Evolutionary conservation across 306 rosid genomes (phyloP).

Genomic region (Gastrolobium villosum): DNA sequence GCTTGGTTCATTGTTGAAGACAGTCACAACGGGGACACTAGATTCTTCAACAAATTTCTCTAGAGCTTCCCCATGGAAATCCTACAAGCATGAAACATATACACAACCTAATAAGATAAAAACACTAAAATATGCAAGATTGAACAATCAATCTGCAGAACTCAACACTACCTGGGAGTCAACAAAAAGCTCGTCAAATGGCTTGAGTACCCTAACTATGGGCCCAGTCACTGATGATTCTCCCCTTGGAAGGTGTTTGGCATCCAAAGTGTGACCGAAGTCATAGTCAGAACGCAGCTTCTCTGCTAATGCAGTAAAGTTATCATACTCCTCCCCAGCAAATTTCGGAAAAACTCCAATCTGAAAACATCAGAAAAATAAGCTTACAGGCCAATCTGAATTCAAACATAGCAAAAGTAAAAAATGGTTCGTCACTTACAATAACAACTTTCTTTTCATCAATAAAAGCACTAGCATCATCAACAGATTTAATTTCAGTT

Average conservation of each 20-base stretch:
- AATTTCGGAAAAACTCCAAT: constrained; percentile 82
- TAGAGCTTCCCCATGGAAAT: constrained; percentile 70
- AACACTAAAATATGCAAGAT: background rate
- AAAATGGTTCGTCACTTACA: constrained; percentile 58
- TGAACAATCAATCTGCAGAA: constrained; percentile 2
- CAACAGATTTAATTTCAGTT: constrained; percentile 71
- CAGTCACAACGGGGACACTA: constrained; percentile 68
- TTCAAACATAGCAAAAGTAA: constrained; percentile 13
- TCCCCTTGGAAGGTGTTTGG: constrained; percentile 90
- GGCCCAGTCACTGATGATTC: constrained; percentile 86
- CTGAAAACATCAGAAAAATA: constrained; percentile 54
- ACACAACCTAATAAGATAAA: constrained; percentile 1
- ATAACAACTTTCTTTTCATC: constrained; percentile 70
- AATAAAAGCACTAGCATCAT: constrained; percentile 66
- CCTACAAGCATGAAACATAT: constrained; percentile 58
- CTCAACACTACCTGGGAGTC: constrained; percentile 71
- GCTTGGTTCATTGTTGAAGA: constrained; percentile 77
- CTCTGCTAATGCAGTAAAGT: constrained; percentile 69
- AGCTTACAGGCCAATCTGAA: background rate
- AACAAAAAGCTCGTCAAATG: constrained; percentile 90
- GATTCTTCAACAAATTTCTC: constrained; percentile 80
- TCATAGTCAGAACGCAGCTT: constrained; percentile 88
- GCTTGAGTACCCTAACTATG: constrained; percentile 81
- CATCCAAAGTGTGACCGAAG: constrained; percentile 85
- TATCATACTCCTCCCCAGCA: constrained; percentile 86